These are phyloP conservation scores for Diplosphaera chodatii DNA, from an alignment of 139 green algal species.

Conservation along the genomic window DNA sequence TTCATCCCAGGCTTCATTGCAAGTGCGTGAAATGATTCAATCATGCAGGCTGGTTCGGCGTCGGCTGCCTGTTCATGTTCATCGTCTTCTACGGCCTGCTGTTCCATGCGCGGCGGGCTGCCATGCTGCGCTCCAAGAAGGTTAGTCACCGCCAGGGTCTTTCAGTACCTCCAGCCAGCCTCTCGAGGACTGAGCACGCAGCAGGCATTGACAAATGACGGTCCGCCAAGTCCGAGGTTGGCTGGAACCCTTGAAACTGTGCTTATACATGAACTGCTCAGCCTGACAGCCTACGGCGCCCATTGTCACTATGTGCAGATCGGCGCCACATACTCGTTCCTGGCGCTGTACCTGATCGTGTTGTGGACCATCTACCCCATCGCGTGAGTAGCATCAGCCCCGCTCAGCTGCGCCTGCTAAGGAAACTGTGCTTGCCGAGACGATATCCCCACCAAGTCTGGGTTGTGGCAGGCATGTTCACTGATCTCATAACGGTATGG, in stretches of 20 bases:
- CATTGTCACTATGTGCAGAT: not conserved
- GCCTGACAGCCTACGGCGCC: not conserved
- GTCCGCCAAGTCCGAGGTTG: no score
- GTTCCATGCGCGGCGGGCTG: not conserved
- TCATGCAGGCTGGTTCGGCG: not conserved
- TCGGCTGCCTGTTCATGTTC: not conserved
- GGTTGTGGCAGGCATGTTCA: no score
- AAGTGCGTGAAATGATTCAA: no score
- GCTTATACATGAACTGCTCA: not conserved
- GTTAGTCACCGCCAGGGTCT: not conserved
- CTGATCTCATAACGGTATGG: no score
- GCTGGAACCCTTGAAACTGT: not conserved
- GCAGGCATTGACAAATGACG: no score
- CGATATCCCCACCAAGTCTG: no score
- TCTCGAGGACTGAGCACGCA: no score
- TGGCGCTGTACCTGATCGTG: not conserved
- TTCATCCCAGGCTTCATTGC: no score
- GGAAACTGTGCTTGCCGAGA: no score
- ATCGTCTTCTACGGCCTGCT: not conserved
- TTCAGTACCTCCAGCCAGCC: no score
- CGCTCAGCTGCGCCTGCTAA: no score
- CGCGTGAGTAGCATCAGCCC: no score
- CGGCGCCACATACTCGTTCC: not conserved
- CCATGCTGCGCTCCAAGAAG: not conserved
- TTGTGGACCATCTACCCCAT: not conserved